phyloP scores from a whole-genome alignment of 73 alveolate genomes.

The Paramecium primaurelia region DNA sequence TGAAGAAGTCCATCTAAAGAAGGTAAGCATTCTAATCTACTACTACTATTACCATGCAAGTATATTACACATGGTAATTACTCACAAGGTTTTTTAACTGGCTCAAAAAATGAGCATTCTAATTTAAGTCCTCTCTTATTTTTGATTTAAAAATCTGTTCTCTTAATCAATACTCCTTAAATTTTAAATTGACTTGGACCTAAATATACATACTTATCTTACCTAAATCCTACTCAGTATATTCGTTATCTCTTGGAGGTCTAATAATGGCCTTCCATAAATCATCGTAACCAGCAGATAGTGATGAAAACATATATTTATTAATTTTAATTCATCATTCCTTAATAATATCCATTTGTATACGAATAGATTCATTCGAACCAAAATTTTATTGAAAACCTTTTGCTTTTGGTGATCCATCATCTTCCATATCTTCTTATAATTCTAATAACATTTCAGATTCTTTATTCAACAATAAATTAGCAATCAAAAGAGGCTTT shows the following conservation, averaged over 20 bases:
- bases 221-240: constrained; percentile 85
- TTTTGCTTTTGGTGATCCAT: neutral
- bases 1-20: constrained; percentile 75
- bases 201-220: constrained; percentile 56
- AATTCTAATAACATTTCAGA: constrained; percentile 28
- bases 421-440: constrained; percentile 18
- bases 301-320: constrained; percentile 32
- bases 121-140: constrained; percentile 69
- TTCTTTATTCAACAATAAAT: neutral
- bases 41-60: constrained; percentile 95
- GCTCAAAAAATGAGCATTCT: constrained; percentile 90
- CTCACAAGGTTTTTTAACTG: constrained; percentile 67
- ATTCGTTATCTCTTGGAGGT: constrained; percentile 95
- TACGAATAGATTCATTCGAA: neutral
- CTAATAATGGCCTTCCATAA: constrained; percentile 98
- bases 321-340: neutral
- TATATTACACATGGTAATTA: constrained; percentile 93
- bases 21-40: constrained; percentile 86
- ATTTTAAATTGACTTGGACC: constrained; percentile 83
- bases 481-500: constrained; percentile 21
- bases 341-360: neutral
- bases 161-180: constrained; percentile 61
- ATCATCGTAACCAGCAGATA: constrained; percentile 81
- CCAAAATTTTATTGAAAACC: neutral
- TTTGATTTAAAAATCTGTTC: constrained; percentile 74